Percentiles rank a stretch among this genome's conserved stretches.
Conservation (phyloP, 176 grass and related monocot genomes). For the Paspalum notatum region DNA sequence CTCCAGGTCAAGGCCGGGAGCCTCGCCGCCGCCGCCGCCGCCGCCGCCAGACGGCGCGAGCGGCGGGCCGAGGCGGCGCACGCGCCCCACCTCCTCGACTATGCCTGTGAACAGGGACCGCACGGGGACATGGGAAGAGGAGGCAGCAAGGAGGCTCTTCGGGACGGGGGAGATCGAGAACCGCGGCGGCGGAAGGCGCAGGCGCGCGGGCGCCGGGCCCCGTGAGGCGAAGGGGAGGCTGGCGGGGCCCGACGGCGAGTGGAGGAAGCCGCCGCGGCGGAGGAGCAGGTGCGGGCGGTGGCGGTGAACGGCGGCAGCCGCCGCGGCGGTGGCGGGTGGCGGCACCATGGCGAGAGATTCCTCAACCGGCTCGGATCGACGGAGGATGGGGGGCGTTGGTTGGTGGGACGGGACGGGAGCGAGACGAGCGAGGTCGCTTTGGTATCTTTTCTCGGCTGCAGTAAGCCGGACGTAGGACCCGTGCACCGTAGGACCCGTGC, state of each 20-base stretch:
- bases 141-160: constrained; percentile 38
- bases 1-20: constrained; percentile 58
- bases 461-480: too few relatives aligned
- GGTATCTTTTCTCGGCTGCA: too few relatives aligned
- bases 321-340: too few relatives aligned
- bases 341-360: too few relatives aligned
- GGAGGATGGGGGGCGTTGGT: too few relatives aligned
- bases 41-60: constrained; percentile 2
- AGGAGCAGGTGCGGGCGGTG: not conserved
- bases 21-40: constrained; percentile 17
- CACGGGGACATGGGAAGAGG: constrained; percentile 39
- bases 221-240: constrained; percentile 39
- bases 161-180: constrained; percentile 54
- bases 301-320: not conserved
- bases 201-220: constrained; percentile 17
- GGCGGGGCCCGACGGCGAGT: not conserved
- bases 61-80: constrained; percentile 54
- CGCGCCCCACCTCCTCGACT: constrained; percentile 80
- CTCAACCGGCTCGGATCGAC: too few relatives aligned
- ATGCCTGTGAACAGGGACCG: constrained; percentile 86
- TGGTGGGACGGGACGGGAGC: too few relatives aligned
- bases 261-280: not conserved
- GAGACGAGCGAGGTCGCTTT: too few relatives aligned
- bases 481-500: too few relatives aligned
- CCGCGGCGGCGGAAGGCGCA: constrained; percentile 13